Evolutionary conservation across 1,284 basidiomycete species (phyloP), one percentile per base, ranked within the genome.

Genomic region (Sporisorium sorghi): DNA sequence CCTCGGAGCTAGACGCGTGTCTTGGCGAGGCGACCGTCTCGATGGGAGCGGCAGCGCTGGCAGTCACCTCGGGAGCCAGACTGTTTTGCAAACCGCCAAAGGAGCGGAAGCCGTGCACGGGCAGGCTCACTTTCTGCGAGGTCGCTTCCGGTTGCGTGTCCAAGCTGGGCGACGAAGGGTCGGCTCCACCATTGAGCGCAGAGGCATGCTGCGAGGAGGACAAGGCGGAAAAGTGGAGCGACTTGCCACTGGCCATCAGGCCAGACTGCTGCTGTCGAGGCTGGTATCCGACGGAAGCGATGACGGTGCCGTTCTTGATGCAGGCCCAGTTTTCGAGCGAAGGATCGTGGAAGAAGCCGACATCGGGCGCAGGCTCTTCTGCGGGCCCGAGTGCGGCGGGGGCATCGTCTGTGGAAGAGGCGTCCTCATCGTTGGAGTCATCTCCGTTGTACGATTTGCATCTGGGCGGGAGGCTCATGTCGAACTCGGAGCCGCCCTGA

Each of bases 31-130:
- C 35, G 9, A 52, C 28, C 21, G 49, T 46, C 23, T 53, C 19
- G 9, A 26, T 30, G 2, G 40, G 28, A 5, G 42, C n/a, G 28
- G 43, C 21, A 14, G 26, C 48, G 10, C 30, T 43, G 14, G 61
- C 43, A 15, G 57, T 63, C 43, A 59, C 8, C 35, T 61, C 48
- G 17, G 52, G 47, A 3, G 56, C 58, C 26, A 65, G 60, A 48
- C 65, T 69, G 51, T 69, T 73, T 32, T 57, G 66, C 33, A 79
- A 61, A 0, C 77, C 76, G 17, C 77, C 77, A 43, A 79, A 78
- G n/a, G 77, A 79, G 42, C 73, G 76, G 51, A 79, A 75, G 47
- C 76, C 76, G 49, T 79, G 77, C 3, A 76, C 73, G 9, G 77
- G 76, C 33, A 79, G 35, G 56, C 66, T 70, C 47, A 74, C 69